phyloP scores from a whole-genome alignment of 1,139 yeast species.

The Suhomyces maxii region DNA sequence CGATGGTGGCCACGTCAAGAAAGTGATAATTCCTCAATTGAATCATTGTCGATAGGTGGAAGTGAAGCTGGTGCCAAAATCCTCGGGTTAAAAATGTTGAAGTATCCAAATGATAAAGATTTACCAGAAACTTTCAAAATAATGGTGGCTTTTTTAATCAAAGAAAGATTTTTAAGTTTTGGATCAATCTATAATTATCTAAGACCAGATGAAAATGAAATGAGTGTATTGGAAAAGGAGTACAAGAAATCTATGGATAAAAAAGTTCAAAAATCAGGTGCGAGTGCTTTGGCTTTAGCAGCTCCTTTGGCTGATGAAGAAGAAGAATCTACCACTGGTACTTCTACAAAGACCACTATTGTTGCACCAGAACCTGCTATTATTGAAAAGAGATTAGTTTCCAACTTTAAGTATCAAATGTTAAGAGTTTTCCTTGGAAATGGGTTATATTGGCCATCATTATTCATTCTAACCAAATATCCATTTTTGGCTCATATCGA shows the following conservation, averaged over 20 bases:
- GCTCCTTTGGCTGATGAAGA: conserved; percentile 78
- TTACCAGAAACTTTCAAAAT: conserved; percentile 49
- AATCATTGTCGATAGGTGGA: conserved; percentile 43
- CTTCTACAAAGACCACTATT: background rate
- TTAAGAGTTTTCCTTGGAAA: conserved; percentile 55
- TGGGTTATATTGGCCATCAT: conserved; percentile 66
- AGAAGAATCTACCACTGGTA: conserved; percentile 25
- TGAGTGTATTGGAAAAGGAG: conserved; percentile 42
- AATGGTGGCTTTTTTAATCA: conserved; percentile 57
- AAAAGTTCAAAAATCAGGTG: conserved; percentile 62
- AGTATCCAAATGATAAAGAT: conserved; percentile 31
- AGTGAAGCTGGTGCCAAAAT: conserved; percentile 59
- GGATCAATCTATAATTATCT: conserved; percentile 61
- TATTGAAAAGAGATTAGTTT: conserved; percentile 20
- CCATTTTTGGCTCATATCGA: conserved; percentile 65
- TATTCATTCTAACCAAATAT: conserved; percentile 58
- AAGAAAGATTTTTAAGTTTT: conserved; percentile 66
- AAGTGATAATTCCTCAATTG: conserved; percentile 32
- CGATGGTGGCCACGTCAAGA: conserved; percentile 64
- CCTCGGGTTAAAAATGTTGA: conserved; percentile 55
- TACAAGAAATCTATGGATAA: conserved; percentile 58
- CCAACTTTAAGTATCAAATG: conserved; percentile 38
- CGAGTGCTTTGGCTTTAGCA: conserved; percentile 83
- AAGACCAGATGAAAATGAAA: conserved; percentile 44
- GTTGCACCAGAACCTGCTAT: conserved; percentile 10